Conservation (phyloP, 2,329 filamentous ascomycete species). For the Clathrospora elynae region DNA sequence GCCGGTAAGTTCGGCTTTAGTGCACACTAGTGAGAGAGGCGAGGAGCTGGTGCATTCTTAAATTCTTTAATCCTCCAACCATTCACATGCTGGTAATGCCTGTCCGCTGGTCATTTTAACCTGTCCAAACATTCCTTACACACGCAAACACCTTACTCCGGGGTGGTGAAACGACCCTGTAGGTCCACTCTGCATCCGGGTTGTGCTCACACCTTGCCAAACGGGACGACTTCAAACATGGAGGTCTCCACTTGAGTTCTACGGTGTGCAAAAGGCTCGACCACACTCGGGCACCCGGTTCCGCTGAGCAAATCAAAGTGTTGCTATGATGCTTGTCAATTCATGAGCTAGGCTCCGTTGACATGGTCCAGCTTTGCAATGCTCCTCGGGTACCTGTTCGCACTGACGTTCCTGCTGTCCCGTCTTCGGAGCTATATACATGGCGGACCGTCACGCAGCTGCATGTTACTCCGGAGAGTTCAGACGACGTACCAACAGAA, state of each 20-base stretch:
- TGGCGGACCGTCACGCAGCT: constrained; percentile 27
- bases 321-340: constrained; percentile 28
- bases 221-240: constrained; percentile 31
- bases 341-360: constrained; percentile 17
- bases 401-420: constrained; percentile 23
- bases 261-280: constrained; percentile 28
- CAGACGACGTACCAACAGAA: constrained; percentile 11
- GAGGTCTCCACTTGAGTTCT: constrained; percentile 23
- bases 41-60: constrained; percentile 27
- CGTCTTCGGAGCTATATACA: constrained; percentile 21
- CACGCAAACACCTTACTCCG: constrained; percentile 35
- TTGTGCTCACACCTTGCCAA: constrained; percentile 27
- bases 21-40: constrained; percentile 27
- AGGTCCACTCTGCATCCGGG: constrained; percentile 18
- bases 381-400: constrained; percentile 31
- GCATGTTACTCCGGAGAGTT: constrained; percentile 20
- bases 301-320: constrained; percentile 25
- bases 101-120: constrained; percentile 18
- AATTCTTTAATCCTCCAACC: constrained; percentile 10
- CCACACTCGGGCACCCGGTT: constrained; percentile 25
- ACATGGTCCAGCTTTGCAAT: constrained; percentile 24
- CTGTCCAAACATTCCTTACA: constrained; percentile 24
- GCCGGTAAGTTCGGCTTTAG: constrained; percentile 30
- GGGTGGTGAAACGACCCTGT: constrained; percentile 26
- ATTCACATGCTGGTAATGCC: constrained; percentile 11